Evolutionary conservation across 164 flowering plant genomes (phyloP).

Genomic region (Liquidambar formosana): DNA sequence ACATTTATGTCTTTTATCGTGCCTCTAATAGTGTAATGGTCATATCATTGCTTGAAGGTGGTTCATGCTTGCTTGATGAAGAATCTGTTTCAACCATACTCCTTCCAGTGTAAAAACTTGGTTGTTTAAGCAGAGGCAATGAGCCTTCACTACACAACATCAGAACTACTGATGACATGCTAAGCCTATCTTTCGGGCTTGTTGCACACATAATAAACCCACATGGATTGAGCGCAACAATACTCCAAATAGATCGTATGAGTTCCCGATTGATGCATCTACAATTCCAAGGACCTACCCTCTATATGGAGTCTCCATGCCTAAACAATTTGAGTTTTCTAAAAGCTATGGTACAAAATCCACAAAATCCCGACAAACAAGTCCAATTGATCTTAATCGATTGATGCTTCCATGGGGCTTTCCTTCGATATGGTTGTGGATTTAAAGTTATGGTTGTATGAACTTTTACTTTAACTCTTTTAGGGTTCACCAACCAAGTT

Average conservation of each 20-base stretch:
- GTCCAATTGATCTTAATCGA: too few species aligned
- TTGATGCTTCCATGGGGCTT: too few species aligned
- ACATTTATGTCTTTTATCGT: constrained; percentile 6
- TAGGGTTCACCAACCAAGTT: too few species aligned
- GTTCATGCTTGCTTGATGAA: constrained; percentile 8
- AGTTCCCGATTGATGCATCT: constrained; percentile 9
- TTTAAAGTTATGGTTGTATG: too few species aligned
- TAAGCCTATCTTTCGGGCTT: constrained; percentile 28
- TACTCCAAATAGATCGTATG: too few species aligned
- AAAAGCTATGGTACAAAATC: too few species aligned
- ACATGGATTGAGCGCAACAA: constrained; percentile 23
- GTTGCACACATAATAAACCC: constrained; percentile 33
- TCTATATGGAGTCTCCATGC: constrained; percentile 30
- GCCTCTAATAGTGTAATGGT: constrained; percentile 13
- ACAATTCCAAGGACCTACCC: constrained; percentile 16
- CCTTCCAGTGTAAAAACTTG: constrained; percentile 27
- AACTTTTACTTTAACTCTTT: too few species aligned
- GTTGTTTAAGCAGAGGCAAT: constrained; percentile 26
- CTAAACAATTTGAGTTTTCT: constrained; percentile 12
- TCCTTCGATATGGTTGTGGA: too few species aligned
- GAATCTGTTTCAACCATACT: background rate
- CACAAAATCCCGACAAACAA: too few species aligned
- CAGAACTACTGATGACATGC: too few species aligned
- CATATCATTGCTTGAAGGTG: background rate
- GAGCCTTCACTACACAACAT: constrained; percentile 24